These are phyloP conservation scores for Coleophoma cylindrospora DNA, from an alignment of 2,329 filamentous ascomycete genomes.

Conservation along the genomic window DNA sequence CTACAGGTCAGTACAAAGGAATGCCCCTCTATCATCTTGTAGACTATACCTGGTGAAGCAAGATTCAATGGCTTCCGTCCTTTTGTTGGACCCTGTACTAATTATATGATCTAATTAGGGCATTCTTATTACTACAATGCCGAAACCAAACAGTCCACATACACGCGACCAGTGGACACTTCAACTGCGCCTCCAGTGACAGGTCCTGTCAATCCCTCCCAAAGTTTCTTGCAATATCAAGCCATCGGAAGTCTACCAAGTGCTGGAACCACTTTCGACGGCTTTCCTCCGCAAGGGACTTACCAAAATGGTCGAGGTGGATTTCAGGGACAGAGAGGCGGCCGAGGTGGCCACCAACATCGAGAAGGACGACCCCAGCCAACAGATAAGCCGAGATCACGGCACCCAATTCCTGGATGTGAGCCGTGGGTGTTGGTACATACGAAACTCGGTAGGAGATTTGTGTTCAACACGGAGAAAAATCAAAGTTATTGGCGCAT, in stretches of 20 bases:
- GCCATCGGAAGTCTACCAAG: slow-evolving; percentile 30
- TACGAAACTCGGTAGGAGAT: slow-evolving; percentile 83
- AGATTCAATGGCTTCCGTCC: slow-evolving; percentile 4
- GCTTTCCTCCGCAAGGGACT: slow-evolving; percentile 12
- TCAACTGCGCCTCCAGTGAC: slow-evolving; percentile 12
- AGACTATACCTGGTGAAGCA: slow-evolving; percentile 4
- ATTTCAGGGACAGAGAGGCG: slow-evolving; percentile 38
- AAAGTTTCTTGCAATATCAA: slow-evolving; percentile 38
- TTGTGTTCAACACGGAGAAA: slow-evolving; percentile 83
- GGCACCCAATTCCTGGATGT: slow-evolving; percentile 71
- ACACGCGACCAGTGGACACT: slow-evolving; percentile 61
- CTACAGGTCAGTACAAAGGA: slow-evolving; percentile 49
- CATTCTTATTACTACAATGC: slow-evolving; percentile 87
- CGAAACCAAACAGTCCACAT: slow-evolving; percentile 79
- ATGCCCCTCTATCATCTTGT: background rate
- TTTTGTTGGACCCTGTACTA: no score
- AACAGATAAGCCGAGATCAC: slow-evolving; percentile 75
- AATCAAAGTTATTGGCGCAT: slow-evolving; percentile 95
- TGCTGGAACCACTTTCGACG: slow-evolving; percentile 27
- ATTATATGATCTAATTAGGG: slow-evolving; percentile 36
- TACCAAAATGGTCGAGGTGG: slow-evolving; percentile 28
- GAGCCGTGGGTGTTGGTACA: slow-evolving; percentile 90
- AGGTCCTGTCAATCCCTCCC: slow-evolving; percentile 23
- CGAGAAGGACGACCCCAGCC: slow-evolving; percentile 51
- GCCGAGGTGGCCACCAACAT: slow-evolving; percentile 46